Percentiles rank a stretch among this genome's conserved stretches.
phyloP scores from a whole-genome alignment of 1,284 basidiomycete genomes.

The Tylopilus sp. region DNA sequence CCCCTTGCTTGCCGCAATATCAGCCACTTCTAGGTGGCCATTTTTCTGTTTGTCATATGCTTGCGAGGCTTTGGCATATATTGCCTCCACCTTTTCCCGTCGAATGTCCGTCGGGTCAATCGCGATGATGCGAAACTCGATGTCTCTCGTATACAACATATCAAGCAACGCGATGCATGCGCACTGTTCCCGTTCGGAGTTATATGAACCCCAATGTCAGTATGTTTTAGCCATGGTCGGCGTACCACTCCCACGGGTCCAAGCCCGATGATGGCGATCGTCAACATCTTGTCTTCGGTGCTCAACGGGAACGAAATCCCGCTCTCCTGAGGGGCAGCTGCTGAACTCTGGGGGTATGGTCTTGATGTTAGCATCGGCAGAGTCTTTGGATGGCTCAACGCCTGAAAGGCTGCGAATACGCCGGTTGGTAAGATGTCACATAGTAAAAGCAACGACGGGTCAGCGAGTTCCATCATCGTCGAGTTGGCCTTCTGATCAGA shows the following conservation, averaged over 20 bases:
- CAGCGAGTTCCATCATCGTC: conserved; percentile 43
- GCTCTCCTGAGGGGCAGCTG: conserved; percentile 18
- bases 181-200: conserved; percentile 47
- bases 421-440: conserved; percentile 80
- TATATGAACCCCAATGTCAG: not conserved
- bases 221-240: conserved; percentile 1
- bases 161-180: conserved; percentile 63
- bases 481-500: conserved; percentile 33
- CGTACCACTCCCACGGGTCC: conserved; percentile 71
- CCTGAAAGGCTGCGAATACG: conserved; percentile 71
- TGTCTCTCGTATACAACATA: conserved; percentile 43
- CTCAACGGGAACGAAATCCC: conserved; percentile 25
- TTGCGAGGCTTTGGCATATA: conserved; percentile 48
- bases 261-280: conserved; percentile 64
- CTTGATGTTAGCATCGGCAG: conserved; percentile 51
- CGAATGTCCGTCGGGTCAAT: conserved; percentile 58
- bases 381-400: conserved; percentile 67
- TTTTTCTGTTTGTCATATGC: conserved; percentile 37
- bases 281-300: conserved; percentile 49
- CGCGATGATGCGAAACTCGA: conserved; percentile 55
- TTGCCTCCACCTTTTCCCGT: conserved; percentile 52
- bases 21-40: conserved; percentile 48
- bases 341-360: conserved; percentile 52
- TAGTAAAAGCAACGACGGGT: conserved; percentile 67
- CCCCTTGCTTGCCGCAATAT: conserved; percentile 49